phyloP scores from a whole-genome alignment of 2,329 filamentous ascomycete species.

The Pestalotiopsis sp. region DNA sequence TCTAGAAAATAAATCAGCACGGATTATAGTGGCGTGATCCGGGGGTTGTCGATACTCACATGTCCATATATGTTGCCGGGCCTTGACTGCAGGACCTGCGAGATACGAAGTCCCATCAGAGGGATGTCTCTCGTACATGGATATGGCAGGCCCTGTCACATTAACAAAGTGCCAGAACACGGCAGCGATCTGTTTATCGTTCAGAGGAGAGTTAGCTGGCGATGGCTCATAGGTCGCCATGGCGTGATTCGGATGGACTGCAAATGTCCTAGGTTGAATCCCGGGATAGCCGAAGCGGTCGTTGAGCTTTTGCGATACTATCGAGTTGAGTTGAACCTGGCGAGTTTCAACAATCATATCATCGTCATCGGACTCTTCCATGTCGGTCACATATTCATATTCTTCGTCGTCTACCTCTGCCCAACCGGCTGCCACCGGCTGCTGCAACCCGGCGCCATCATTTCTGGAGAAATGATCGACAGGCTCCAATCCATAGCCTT shows the following conservation, averaged over 20 bases:
- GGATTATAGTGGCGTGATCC: neutral
- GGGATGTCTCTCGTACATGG: slow-evolving; percentile 82
- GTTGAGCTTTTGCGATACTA: slow-evolving; percentile 38
- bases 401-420: neutral
- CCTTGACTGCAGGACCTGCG: slow-evolving; percentile 58
- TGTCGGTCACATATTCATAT: slow-evolving; percentile 63
- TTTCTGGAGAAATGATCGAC: neutral
- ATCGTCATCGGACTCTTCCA: slow-evolving; percentile 64
- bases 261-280: slow-evolving; percentile 51
- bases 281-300: slow-evolving; percentile 42
- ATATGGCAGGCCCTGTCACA: slow-evolving; percentile 83
- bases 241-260: slow-evolving; percentile 47
- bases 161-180: slow-evolving; percentile 93
- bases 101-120: slow-evolving; percentile 71
- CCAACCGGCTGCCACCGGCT: slow-evolving; percentile 28
- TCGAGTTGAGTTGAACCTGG: slow-evolving; percentile 39
- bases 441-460: neutral
- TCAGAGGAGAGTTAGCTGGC: slow-evolving; percentile 70
- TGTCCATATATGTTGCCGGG: slow-evolving; percentile 67
- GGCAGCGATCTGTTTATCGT: slow-evolving; percentile 75
- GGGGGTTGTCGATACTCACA: slow-evolving; percentile 19
- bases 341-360: slow-evolving; percentile 32
- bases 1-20: slow-evolving; percentile 44
- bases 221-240: slow-evolving; percentile 69
- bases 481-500: neutral